Evolutionary conservation across 2,329 filamentous ascomycete genomes (phyloP), one percentile per base, ranked within the genome.

Genomic region (Nigrograna mackinnonii): DNA sequence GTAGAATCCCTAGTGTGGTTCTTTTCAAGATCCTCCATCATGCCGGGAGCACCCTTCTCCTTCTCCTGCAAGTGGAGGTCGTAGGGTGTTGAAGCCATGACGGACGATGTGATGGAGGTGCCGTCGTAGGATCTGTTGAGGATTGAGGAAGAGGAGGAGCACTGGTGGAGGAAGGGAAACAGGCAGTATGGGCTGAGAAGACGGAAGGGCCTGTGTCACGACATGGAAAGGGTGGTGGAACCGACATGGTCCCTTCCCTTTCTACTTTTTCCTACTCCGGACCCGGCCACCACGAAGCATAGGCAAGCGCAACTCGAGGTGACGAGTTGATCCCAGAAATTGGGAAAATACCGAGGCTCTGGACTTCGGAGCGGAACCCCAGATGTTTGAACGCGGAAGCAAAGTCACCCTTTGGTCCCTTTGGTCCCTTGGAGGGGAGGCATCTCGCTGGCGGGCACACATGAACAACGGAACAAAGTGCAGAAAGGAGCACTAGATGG

Each of bases 21-120:
- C 12, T 31, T n/a, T 19, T 42, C 46, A 35, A 60, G 38, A 9
- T 67, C 57, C 35, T 64, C 60, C 31, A 49, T 55, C 28, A 56
- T 45, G 5, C 47, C 37, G 11, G 44, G 46, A 3, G 44, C 37
- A 4, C 46, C 37, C 43, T 66, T 64, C 47, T 66, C 56, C 22
- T 55, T 37, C 24, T 58, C 64, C 36, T 52, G 46, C 24, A 11
- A 11, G 24, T 14, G 11, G 14, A 12, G 24, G 24, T 11, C 24
- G 24, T 28, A 12, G 24, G 11, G 24, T 28, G 14, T 28, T 28
- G 24, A 12, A 14, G 24, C 14, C 24, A 28, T 28, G 11, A 28
- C 14, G 24, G 24, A 2, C 24, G 11, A 14, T 28, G 24, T 11
- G 11, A 14, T 28, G 24, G 11, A 28, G 24, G 24, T 28, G 24